phyloP scores from a whole-genome alignment of 345 rosid species.

The Gossypium thurberi region DNA sequence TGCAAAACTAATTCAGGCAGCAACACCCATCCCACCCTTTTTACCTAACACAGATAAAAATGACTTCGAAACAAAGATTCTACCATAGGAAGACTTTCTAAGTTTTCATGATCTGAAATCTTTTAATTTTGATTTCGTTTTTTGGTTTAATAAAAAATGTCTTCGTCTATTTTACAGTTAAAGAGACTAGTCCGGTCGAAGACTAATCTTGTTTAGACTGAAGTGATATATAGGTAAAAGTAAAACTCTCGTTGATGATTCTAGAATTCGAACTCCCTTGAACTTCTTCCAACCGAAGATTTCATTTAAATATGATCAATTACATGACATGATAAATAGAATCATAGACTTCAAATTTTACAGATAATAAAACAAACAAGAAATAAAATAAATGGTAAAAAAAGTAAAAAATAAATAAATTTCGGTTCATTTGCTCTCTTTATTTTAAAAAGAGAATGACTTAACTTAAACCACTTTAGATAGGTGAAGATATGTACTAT shows the following conservation, averaged over 20 bases:
- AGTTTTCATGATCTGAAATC: neutral
- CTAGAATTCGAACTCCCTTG: no score
- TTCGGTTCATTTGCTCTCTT: neutral
- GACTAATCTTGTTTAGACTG: no score
- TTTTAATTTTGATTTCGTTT: neutral
- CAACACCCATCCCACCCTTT: neutral
- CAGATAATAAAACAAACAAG: neutral
- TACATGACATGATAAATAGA: no score
- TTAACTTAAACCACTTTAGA: neutral
- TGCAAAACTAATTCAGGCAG: conserved; percentile 4
- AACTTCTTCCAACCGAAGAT: no score
- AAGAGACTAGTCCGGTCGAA: no score
- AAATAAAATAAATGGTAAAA: neutral
- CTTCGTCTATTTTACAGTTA: no score
- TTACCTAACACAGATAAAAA: conserved; percentile 21
- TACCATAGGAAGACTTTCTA: neutral
- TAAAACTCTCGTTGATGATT: no score
- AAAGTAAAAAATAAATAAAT: neutral
- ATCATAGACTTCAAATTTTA: neutral
- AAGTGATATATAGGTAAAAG: no score
- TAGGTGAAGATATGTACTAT: neutral
- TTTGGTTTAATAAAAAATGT: no score
- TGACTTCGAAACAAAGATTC: conserved; percentile 12
- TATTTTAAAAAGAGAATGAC: neutral
- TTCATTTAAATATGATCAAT: neutral